These are phyloP conservation scores for Gossypium arboreum DNA, from an alignment of 345 rosid species.

Conservation along the genomic window DNA sequence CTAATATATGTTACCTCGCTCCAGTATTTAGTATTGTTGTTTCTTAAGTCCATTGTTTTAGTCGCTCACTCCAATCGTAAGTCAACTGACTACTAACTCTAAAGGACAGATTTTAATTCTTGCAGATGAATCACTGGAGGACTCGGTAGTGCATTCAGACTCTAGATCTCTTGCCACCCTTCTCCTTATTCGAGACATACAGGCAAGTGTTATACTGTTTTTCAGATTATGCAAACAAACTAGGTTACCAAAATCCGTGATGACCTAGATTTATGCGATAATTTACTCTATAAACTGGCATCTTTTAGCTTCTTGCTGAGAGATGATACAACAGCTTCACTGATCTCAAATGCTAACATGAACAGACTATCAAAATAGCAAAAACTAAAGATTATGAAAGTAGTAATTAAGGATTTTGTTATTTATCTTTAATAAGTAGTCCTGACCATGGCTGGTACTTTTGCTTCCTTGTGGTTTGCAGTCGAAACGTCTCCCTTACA, in stretches of 20 bases:
- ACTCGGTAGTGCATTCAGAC: constrained; percentile 90
- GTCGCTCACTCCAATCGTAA: not conserved
- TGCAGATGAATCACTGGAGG: constrained; percentile 93
- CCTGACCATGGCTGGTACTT: constrained; percentile 17
- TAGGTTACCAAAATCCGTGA: not conserved
- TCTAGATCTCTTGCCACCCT: constrained; percentile 94
- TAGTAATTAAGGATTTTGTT: not conserved
- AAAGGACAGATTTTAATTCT: constrained; percentile 84
- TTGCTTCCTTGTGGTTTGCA: constrained; percentile 28
- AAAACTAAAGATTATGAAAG: not conserved
- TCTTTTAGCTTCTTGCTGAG: not conserved
- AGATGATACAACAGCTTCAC: not conserved
- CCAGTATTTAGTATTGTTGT: not conserved
- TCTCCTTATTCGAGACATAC: constrained; percentile 93
- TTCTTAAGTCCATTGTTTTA: not conserved
- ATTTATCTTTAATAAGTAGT: constrained; percentile 1
- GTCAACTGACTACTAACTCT: constrained; percentile 46
- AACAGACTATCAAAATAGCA: not conserved
- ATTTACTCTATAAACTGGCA: not conserved
- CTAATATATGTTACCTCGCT: not conserved
- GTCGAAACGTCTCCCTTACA: constrained; percentile 82
- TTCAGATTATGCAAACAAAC: not conserved
- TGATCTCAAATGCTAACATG: not conserved
- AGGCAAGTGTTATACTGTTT: constrained; percentile 36
- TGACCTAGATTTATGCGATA: not conserved